Evolutionary conservation across 2,329 filamentous ascomycete genomes (phyloP), one percentile per base, ranked within the genome.

Genomic region (Setomelanomma holmii): DNA sequence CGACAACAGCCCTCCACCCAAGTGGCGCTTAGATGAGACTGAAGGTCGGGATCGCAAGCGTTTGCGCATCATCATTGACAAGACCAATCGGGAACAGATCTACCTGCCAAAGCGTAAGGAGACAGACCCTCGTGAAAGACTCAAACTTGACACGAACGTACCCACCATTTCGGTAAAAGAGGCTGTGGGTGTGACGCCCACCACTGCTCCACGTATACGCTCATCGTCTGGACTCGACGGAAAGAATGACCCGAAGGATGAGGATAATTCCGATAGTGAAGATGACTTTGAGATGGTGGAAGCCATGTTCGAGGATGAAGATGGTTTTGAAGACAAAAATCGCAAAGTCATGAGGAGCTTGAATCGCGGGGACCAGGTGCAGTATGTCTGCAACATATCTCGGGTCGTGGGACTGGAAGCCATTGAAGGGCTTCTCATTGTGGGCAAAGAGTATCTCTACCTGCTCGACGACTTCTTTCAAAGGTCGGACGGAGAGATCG

Each of bases 381-480:
- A 97, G 71, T 89, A 91, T 50, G 91, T 97, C 1, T 96, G 91
- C 80, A 99, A 99, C 64, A 88, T 98, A 43, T 98, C 95, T 14
- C 88, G 95, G 10, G 93, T 99, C 48, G 88, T 96, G 24, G 95
- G 95, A 8, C 81, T 99, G 4, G 95, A 99, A 70, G 93, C 93
- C 7, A 91, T 90, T 55, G 96, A 99, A 72, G 95, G 95, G 6
- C 87, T 99, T 36, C 80, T 99, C 27, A 96, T 99, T 48, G 83
- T 98, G 35, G 95, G 95, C 16, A 96, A 96, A 73, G 89, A 93
- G 63, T 89, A 87, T 41, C 82, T 99, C 14, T 99, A 99, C 70
- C 88, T 99, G 61, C 89, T 98, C 75, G 95, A 99, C 75, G 93
- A 95, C 63, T 93, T 96, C 67, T 98, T 99, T 72, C 93, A 98